Base-by-base conservation (phyloP, 2,329 filamentous ascomycete genomes). In the Fusarium torreyae region DNA sequence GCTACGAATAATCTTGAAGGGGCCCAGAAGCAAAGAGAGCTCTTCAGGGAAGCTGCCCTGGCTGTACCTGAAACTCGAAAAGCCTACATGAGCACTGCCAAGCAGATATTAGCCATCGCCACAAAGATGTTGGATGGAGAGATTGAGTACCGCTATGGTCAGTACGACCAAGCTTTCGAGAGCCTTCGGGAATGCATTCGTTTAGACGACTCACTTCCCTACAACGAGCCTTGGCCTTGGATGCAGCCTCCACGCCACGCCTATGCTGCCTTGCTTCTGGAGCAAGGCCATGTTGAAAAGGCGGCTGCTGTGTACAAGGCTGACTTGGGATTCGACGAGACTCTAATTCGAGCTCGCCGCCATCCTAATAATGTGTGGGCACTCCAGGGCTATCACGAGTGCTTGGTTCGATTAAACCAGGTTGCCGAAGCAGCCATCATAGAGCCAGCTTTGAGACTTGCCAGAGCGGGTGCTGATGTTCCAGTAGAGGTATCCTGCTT, bases 341-440 rank as follows among this genome's bases (percentile, higher is more conserved):
- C 36, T 10, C 10, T 39, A 10, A 39, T 39, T 10, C 36, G 36
- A 39, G 36, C 36, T 39, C 36, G 36, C 11, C 36, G 36, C 36
- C 92, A 94, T 77, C 89, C 87, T 5, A 89, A 90, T 52, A 94
- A 94, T 70, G 88, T 94, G 0, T 94, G 92, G 92, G 86, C 91
- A 7, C 77, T 94, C 69, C 89, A 92, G 72, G 92, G 92, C 0
- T 91, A 89, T 66, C 86, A 92, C 68, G 92, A 94, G 79, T 93
- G 91, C 74, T 75, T 93, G 54, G 71, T 83, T 8, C 86, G 81
- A 64, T 76, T 77, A 42, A 88, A 87, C 0, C 79, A 82, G 11
- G 44, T 52, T 4, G 76, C 72, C 0, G 82, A 84, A 62, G 84
- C 83, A 39, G 36, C 36, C 7, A 7, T 46, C 20, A 10, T 46